Evolutionary conservation across 2,329 filamentous ascomycete genomes (phyloP).

Genomic region (Aspergillus sp.): DNA sequence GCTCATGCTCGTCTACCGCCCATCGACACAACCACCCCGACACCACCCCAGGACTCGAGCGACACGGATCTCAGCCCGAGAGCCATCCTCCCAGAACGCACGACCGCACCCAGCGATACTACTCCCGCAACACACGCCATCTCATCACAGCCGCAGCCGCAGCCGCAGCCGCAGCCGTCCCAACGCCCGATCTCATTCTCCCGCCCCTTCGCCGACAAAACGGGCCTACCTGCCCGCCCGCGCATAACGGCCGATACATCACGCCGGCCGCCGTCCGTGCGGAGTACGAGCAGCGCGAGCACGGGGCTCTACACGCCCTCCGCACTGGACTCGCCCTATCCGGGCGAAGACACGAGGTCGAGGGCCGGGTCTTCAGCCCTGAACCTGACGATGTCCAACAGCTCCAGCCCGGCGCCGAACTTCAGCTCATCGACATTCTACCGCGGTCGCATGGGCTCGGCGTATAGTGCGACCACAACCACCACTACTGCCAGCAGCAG

Average conservation of each 20-base stretch:
- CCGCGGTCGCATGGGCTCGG: constrained; percentile 13
- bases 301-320: constrained; percentile 9
- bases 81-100: not conserved
- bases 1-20: too few relatives aligned
- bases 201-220: constrained; percentile 14
- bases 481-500: too few relatives aligned
- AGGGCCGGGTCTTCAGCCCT: too few relatives aligned
- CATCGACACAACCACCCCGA: too few relatives aligned
- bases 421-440: constrained; percentile 11
- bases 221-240: constrained; percentile 10
- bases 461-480: constrained; percentile 18
- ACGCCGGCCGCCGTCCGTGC: constrained; percentile 16
- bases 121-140: not conserved
- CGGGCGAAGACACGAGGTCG: constrained; percentile 10
- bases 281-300: constrained; percentile 17
- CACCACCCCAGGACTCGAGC: not conserved
- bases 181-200: constrained; percentile 10
- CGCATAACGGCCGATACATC: constrained; percentile 11
- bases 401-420: constrained; percentile 12
- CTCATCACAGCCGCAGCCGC: not conserved
- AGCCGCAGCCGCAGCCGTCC: too few relatives aligned
- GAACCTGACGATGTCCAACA: too few relatives aligned
- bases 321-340: constrained; percentile 7
- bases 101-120: not conserved
- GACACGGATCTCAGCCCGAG: not conserved